A percentile compares a stretch with the other conserved stretches of the same genome.
Conservation (phyloP, 352 stramenopile species). For the Blastocystis sp. region DNA sequence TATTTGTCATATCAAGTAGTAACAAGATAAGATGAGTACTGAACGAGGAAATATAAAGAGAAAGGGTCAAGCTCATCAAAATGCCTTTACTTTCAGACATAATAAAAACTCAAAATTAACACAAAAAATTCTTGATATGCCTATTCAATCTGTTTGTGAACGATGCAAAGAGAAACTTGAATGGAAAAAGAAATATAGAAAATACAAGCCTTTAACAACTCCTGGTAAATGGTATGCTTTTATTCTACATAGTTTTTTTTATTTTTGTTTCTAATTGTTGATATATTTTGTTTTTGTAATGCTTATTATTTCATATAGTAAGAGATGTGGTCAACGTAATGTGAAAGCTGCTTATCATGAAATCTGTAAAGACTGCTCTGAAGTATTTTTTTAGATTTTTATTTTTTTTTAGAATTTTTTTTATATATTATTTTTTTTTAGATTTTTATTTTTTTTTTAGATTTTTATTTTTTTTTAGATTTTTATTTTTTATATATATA, state of each 20-base stretch:
- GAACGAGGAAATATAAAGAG: constrained; percentile 46
- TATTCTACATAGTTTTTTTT: too few relatives aligned
- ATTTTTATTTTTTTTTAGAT: too few relatives aligned
- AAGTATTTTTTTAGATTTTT: background rate
- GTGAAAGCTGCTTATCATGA: constrained; percentile 35
- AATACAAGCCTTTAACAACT: constrained; percentile 85
- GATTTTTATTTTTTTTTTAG: too few relatives aligned
- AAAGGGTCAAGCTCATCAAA: constrained; percentile 76
- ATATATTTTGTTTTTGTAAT: too few relatives aligned
- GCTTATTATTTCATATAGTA: too few relatives aligned
- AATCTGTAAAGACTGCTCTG: constrained; percentile 17
- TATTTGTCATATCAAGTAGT: too few relatives aligned
- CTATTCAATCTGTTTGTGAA: constrained; percentile 36
- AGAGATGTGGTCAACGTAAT: constrained; percentile 25
- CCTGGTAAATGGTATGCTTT: constrained; percentile 73
- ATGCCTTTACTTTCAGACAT: constrained; percentile 86
- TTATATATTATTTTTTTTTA: too few relatives aligned
- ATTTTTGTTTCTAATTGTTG: too few relatives aligned
- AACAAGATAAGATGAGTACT: too few relatives aligned
- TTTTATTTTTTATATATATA: too few relatives aligned
- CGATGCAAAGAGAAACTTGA: constrained; percentile 68
- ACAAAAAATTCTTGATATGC: constrained; percentile 37
- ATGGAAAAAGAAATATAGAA: constrained; percentile 94
- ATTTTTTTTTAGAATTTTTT: too few relatives aligned
- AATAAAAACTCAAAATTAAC: constrained; percentile 88